Evolutionary conservation across 2,329 filamentous ascomycete species (phyloP).

Genomic region (Colletotrichum euphorbiae): DNA sequence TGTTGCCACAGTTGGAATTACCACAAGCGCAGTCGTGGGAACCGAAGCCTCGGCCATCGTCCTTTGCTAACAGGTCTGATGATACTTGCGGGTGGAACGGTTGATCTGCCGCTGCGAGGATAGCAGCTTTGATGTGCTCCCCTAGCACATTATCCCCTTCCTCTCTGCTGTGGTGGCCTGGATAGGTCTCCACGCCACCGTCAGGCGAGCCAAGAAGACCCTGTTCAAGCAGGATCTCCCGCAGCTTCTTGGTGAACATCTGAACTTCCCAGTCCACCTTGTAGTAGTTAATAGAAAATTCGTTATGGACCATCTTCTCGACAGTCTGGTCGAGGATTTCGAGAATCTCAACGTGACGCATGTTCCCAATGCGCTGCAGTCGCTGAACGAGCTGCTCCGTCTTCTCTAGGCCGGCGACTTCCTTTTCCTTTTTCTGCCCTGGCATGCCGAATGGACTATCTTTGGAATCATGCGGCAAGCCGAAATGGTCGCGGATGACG

Average conservation of each 20-base stretch:
- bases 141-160: background rate
- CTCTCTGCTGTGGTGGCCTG: background rate
- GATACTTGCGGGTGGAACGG: too few relatives aligned
- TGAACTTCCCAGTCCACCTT: constrained; percentile 16
- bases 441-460: constrained; percentile 8
- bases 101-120: too few relatives aligned
- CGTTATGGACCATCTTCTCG: constrained; percentile 5
- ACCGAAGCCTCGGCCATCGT: too few relatives aligned
- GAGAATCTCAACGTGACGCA: constrained; percentile 1
- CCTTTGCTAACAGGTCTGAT: too few relatives aligned
- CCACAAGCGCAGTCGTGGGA: too few relatives aligned
- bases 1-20: too few relatives aligned
- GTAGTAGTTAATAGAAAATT: constrained; percentile 15
- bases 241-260: background rate
- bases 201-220: background rate
- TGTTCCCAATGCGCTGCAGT: constrained; percentile 4
- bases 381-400: background rate
- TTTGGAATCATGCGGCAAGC: background rate
- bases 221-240: background rate
- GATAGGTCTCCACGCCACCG: background rate
- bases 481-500: background rate
- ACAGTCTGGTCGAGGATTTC: constrained; percentile 1
- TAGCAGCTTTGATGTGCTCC: background rate
- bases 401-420: background rate
- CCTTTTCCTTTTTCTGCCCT: background rate